phyloP scores from a whole-genome alignment of 164 flowering plant genomes.

The Taxillus chinensis region DNA sequence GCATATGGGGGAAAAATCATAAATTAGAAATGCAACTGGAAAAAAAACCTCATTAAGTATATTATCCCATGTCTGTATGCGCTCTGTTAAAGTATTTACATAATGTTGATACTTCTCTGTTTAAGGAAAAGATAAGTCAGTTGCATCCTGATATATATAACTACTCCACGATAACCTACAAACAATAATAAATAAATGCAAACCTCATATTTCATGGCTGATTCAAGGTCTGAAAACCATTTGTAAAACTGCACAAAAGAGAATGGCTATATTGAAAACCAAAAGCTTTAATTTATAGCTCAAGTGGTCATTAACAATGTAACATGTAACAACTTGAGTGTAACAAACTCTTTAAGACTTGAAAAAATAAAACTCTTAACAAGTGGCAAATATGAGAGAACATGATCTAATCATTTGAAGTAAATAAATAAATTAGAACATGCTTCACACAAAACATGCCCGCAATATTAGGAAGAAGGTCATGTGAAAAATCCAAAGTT shows the following conservation, averaged over 20 bases:
- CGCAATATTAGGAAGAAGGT: too few species aligned
- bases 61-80: conserved; percentile 83
- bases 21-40: neutral
- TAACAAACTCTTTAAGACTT: too few species aligned
- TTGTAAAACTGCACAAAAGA: conserved; percentile 68
- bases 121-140: conserved; percentile 32
- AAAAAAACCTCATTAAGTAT: conserved; percentile 59
- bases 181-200: conserved; percentile 14
- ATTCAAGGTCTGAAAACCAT: conserved; percentile 95
- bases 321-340: neutral
- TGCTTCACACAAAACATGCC: too few species aligned
- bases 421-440: too few species aligned
- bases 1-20: neutral
- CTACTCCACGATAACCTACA: neutral
- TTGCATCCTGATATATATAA: too few species aligned
- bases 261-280: neutral
- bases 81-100: conserved; percentile 67
- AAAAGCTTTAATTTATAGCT: neutral
- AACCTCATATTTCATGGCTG: conserved; percentile 97
- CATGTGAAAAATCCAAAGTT: too few species aligned
- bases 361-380: too few species aligned
- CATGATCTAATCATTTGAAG: too few species aligned
- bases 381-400: too few species aligned
- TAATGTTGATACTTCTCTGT: conserved; percentile 94
- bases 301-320: neutral